Base-by-base conservation (phyloP, 2,329 filamentous ascomycete genomes). In the Neopestalotiopsis sp. region DNA sequence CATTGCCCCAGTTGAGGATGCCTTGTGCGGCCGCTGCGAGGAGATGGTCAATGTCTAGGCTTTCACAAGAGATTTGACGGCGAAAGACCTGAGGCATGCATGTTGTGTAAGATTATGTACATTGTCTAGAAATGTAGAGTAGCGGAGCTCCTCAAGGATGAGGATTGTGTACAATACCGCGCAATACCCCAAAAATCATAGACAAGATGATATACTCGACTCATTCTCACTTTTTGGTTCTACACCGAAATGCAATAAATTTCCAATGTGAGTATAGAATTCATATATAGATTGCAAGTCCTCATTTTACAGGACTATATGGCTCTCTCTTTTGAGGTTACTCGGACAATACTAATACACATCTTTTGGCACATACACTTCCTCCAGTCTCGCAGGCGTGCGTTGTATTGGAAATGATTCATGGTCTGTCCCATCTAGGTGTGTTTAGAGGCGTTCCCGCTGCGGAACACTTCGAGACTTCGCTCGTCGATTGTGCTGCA, bases 21-120 rank as follows among this genome's bases (percentile, higher is more conserved):
- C 83, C 52, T 81, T 97, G 20, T 98, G 95, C 79, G 81, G 80
- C 63, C 85, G 94, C 76, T 98, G 95, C 78, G 89, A 91, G 38
- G 86, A 89, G 13, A 88, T 91, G 45, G 86, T 95, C 17, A 75
- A 75, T 12, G 40, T 30, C 20, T 59, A 59, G 30, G 12, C 0
- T 4, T 9, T 30, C 7, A 32, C 24, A 1, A 28, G 34, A 38
- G 34, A 38, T 38, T 10, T 38, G 34, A 10, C 10, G 34, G 34
- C 34, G 1, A 38, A 38, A 10, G 34, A 7, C 10, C 34, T 28
- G 24, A 38, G 6, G 34, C 6, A 38, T 38, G 34, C 34, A 1
- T 38, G 34, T 10, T 38, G 34, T 38, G 34, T 38, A 38, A 7
- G 34, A 38, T 38, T 59, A 24, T 59, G 28, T 30, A 59, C 5